Base-by-base conservation (phyloP, 352 stramenopile species). In the Globisporangium nunn region DNA sequence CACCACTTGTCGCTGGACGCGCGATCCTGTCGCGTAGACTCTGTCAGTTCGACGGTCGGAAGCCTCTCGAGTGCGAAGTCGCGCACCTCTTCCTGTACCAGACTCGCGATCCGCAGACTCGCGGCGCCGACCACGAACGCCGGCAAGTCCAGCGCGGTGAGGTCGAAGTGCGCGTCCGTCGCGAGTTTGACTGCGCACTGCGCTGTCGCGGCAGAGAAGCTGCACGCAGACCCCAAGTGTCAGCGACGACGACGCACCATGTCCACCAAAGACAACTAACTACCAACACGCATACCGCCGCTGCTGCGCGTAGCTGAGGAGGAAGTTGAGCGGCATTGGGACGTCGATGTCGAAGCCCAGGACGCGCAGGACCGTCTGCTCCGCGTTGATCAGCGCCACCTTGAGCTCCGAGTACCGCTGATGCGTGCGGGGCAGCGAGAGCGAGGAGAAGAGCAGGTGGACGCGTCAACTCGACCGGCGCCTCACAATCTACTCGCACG, bases 301-400 rank as follows among this genome's bases (percentile, higher is more conserved):
- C 28, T 59, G 37, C 35, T 62, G 62, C 8, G 63, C 63, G 54
- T 75, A 81, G 48, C 60, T 67, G 35, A 81, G 54, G 28, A 81
- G 62, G 23, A 64, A 73, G 14, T 56, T 30, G 53, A 75, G 64
- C 37, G 74, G 68, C 29, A 73, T 59, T 28, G 65, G 49, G 15
- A 75, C 64, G 59, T 83, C 71, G 15, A 83, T 62, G 45, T 83
- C 68, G 60, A 83, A 83, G 11, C 55, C 56, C 29, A 83, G 66
- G 45, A 66, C 74, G 17, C 74, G 68, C 30, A 83, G 64, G 31
- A 78, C 69, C 23, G 66, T 75, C 53, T 83, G 74, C 59, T 83
- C 74, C 23, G 71, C 74, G 51, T 81, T 79, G 58, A 83, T 71
- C 43, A 83, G 50, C 28, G 60, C 56, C 51, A 63, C 63, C 67